Evolutionary conservation across 73 alveolate species (phyloP).

Genomic region (Tetrahymena elliotti): DNA sequence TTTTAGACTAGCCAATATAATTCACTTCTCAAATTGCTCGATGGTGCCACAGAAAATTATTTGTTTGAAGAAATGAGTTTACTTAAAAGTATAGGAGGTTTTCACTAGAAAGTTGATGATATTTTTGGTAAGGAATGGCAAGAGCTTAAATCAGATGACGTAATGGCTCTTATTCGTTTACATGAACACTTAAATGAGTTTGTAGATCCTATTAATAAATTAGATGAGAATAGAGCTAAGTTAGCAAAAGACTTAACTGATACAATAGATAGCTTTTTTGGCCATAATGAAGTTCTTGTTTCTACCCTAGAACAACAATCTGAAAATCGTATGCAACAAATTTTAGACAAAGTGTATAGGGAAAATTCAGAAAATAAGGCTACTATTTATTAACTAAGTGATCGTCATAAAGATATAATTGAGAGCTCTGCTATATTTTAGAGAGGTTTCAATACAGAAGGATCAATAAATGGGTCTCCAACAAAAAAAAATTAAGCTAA

Average conservation of each 20-base stretch:
- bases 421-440: background rate
- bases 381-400: background rate
- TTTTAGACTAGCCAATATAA: background rate
- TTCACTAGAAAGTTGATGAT: background rate
- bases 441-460: background rate
- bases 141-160: background rate
- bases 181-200: background rate
- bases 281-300: background rate
- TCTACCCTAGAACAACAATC: background rate
- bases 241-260: background rate
- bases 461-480: background rate
- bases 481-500: background rate
- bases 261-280: background rate
- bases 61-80: background rate
- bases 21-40: background rate
- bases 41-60: background rate
- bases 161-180: background rate
- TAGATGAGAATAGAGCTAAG: background rate
- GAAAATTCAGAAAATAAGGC: background rate
- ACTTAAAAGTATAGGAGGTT: background rate
- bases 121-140: background rate
- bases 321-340: background rate
- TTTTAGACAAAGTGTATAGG: background rate
- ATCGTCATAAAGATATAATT: background rate
- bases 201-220: background rate